Base-by-base conservation (phyloP, 2,329 filamentous ascomycete genomes). In the Ophiocordyceps robertsii region DNA sequence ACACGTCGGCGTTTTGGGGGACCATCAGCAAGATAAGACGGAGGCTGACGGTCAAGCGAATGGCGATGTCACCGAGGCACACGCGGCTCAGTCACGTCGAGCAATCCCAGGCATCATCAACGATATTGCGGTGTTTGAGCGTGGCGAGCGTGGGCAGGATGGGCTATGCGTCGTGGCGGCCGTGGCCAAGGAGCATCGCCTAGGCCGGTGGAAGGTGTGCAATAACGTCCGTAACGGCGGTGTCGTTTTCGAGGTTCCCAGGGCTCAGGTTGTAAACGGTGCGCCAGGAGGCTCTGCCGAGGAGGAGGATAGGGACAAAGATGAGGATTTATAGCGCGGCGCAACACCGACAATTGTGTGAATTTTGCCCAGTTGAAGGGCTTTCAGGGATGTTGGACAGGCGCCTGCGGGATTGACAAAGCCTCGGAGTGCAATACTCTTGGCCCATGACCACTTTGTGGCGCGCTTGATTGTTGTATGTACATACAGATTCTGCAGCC, bases 101-200 rank as follows among this genome's bases (percentile, higher is more conserved):
- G 40, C 56, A 16, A 70, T 88, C 42, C 75, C 74, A 52, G 92
- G 92, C 36, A 72, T 96, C 8, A 71, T 98, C 51, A 98, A 96
- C 56, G 88, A 85, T 51, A 81, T 98, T 45, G 77, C 84, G 1
- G 73, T 95, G 13, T 88, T 92, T 52, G 92, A 96, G 60, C 73
- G 85, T 16, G 87, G 88, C 4, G 82, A 87, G 16, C 70, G 81
- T 46, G 84, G 82, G 29, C 78, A 75, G 51, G 76, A 84, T 43
- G 88, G 88, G 1, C 63, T 95, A 2, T 90, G 85, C 52, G 74
- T 96, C 27, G 80, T 93, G 12, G 85, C 80, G n/a, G 92, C 82
- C 14, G 74, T 94, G 1, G 88, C 85, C 31, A 90, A 84, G 56
- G 86, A 95, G 62, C 84, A 89, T 61, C 76, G 87, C 37, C 67